These are phyloP conservation scores for Cladosporium sp. DNA, from an alignment of 2,329 filamentous ascomycete species.

Conservation along the genomic window DNA sequence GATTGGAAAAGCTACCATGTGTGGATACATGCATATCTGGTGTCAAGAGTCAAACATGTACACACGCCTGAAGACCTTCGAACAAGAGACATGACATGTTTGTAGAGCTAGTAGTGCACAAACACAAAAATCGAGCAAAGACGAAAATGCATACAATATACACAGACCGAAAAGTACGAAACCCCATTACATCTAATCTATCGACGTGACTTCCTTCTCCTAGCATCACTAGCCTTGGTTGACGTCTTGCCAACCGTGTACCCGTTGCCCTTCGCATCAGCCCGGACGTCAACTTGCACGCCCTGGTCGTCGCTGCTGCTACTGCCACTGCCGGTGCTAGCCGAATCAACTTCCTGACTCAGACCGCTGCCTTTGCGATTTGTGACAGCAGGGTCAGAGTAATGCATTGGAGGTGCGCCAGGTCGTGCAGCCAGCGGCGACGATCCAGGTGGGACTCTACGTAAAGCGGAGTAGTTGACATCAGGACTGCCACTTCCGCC, in stretches of 20 bases:
- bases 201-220: constrained; percentile 19
- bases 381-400: constrained; percentile 26
- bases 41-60: no score
- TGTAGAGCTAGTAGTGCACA: no score
- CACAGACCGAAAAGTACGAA: not conserved
- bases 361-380: constrained; percentile 28
- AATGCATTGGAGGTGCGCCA: constrained; percentile 11
- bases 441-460: constrained; percentile 32
- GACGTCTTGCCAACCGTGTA: constrained; percentile 27
- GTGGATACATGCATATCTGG: no score
- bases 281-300: constrained; percentile 35
- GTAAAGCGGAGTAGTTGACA: constrained; percentile 37
- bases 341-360: constrained; percentile 26
- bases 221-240: constrained; percentile 9
- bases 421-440: constrained; percentile 29
- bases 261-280: constrained; percentile 28
- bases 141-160: constrained; percentile 9
- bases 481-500: constrained; percentile 39
- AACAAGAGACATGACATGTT: no score
- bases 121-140: not conserved
- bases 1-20: no score
- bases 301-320: constrained; percentile 33
- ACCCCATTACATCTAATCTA: constrained; percentile 16
- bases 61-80: no score
- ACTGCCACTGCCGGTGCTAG: constrained; percentile 27